Percentiles rank a stretch among this genome's conserved stretches.
These are phyloP conservation scores for Pseudogymnoascus sp. DNA, from an alignment of 2,329 filamentous ascomycete species.

Conservation along the genomic window DNA sequence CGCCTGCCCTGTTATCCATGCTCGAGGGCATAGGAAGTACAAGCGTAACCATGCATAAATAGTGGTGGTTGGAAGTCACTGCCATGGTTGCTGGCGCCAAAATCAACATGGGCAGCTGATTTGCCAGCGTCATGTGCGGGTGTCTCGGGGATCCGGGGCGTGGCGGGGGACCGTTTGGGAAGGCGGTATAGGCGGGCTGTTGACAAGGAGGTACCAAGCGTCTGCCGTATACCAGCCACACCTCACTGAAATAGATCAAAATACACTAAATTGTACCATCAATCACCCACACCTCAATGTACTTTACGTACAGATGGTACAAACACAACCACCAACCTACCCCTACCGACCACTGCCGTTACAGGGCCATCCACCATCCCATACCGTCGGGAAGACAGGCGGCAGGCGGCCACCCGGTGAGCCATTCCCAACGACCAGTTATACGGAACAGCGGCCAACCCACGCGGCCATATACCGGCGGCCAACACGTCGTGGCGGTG, in stretches of 20 bases:
- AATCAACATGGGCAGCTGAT: background rate
- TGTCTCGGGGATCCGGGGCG: background rate
- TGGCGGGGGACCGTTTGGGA: background rate
- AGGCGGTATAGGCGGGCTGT: too few relatives aligned
- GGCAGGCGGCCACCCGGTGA: background rate
- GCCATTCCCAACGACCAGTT: background rate
- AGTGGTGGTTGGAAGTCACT: background rate
- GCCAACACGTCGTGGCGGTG: background rate
- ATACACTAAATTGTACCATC: background rate
- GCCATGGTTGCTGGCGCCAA: background rate
- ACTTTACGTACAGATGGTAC: background rate
- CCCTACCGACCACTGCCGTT: too few relatives aligned
- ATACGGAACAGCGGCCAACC: background rate
- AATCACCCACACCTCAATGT: background rate
- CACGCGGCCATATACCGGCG: background rate
- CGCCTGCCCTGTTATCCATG: background rate
- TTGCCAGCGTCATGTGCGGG: background rate
- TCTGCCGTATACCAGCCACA: background rate
- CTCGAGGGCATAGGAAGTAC: background rate
- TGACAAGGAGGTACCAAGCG: background rate
- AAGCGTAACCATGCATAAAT: background rate
- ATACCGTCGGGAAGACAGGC: background rate
- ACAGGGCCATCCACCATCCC: too few relatives aligned
- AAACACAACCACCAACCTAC: background rate
- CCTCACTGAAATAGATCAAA: background rate